Evolutionary conservation across 2,329 filamentous ascomycete genomes (phyloP), one percentile per base, ranked within the genome.

Genomic region (Lachnellula subtilissima): DNA sequence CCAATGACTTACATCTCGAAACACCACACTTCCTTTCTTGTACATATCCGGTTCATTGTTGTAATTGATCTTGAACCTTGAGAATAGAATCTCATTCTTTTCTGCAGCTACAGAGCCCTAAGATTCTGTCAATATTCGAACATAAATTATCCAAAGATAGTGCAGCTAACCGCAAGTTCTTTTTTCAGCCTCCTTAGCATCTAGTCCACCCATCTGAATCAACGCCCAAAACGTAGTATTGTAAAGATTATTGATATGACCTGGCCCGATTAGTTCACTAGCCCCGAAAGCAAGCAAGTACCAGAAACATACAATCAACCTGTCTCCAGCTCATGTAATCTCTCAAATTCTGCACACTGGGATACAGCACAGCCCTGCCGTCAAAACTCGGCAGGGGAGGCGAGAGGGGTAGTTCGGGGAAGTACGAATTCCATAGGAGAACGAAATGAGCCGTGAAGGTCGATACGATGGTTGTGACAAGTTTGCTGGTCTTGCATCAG

Each of bases 261-360:
- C 89, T 93, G 57, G 11, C 37, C 12, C 25, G 15, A 36, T 37
- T 66, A 32, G 28, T 32, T 11, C 28, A 32, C 9, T 9, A 32
- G 28, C 28, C 28, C 28, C 9, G 9, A 32, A 32, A 9, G 28
- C 35, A 56, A 36, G n/a, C 37, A 3, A 36, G 53, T 12, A 52
- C 28, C 22, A 3, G n/a, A 17, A 7, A 73, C 86, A 72, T 71
- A 94, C 94, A 97, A 71, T 99, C 94, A 45, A 89, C 94, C 73
- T 99, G 94, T 65, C 94, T 83, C 94, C 94, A 99, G 70, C 89
- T 92, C 79, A 99, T 84, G 72, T 99, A 99, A 74, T 99, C 94
- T 25, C 92, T 81, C 63, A 99, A 73, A 70, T 96, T 95, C 65
- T 82, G 79, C 6, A 88, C 79, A 54, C 83, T 89, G 0, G 94